Percentiles rank a stretch among this genome's conserved stretches.
These are phyloP conservation scores for Mycena crocata DNA, from an alignment of 768 basidiomycete species.

Conservation along the genomic window DNA sequence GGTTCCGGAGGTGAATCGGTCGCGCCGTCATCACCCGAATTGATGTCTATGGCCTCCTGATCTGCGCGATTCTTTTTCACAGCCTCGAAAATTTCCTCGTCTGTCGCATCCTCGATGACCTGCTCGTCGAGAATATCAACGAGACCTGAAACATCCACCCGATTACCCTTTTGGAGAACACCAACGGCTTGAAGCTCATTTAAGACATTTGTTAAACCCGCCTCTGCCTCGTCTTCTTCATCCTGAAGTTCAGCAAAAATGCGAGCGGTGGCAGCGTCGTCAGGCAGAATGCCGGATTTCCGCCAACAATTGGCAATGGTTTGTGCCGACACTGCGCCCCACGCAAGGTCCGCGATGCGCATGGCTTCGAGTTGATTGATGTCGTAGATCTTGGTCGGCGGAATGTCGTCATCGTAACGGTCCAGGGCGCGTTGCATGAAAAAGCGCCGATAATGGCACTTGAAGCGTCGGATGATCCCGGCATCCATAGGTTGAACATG, in stretches of 20 bases:
- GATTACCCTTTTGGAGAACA: not conserved
- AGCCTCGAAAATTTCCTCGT: not conserved
- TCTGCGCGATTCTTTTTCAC: not conserved
- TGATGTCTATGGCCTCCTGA: slow-evolving; percentile 1
- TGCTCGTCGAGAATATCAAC: not conserved
- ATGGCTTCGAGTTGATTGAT: not conserved
- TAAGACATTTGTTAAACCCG: not conserved
- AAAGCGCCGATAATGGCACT: not conserved
- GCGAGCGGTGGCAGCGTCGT: not conserved
- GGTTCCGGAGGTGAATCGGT: not conserved
- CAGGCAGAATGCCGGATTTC: not conserved
- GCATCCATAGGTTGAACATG: slow-evolving; percentile 51
- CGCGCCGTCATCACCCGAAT: not conserved
- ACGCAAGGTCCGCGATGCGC: not conserved
- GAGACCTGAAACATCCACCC: not conserved
- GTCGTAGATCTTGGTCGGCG: not conserved
- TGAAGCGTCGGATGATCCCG: slow-evolving; percentile 51
- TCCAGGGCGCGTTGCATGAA: not conserved
- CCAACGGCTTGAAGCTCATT: not conserved
- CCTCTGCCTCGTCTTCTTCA: not conserved
- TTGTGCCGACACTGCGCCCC: not conserved
- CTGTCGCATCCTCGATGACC: not conserved
- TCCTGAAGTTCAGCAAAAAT: not conserved
- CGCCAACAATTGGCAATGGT: not conserved
- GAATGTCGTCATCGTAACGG: not conserved